A percentile compares a stretch with the other conserved stretches of the same genome.
phyloP scores from a whole-genome alignment of 106 monocot species.

The Narthecium ossifragum region DNA sequence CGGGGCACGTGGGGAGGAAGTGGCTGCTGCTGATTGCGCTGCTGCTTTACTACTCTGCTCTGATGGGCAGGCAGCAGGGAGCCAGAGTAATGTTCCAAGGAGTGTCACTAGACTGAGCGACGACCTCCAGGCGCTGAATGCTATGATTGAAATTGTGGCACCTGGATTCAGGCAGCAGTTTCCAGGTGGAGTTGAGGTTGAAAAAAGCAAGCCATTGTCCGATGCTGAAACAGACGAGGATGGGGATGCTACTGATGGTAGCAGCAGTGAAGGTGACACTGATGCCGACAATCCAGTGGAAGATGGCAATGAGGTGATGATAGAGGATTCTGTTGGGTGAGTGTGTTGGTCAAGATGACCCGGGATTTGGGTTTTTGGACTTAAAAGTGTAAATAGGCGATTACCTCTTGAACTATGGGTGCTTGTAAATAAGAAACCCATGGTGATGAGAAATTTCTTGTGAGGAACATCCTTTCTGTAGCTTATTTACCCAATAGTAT shows the following conservation, averaged over 20 bases:
- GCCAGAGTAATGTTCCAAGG: slow-evolving; percentile 34
- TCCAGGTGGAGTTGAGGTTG: background rate
- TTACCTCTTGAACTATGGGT: too few relatives aligned
- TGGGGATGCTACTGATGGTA: too few relatives aligned
- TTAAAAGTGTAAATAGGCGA: too few relatives aligned
- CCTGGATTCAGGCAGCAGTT: slow-evolving; percentile 52
- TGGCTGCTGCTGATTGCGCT: slow-evolving; percentile 13
- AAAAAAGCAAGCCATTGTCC: slow-evolving; percentile 37
- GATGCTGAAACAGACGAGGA: slow-evolving; percentile 91
- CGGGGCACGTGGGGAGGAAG: slow-evolving; percentile 2
- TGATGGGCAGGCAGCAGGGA: slow-evolving; percentile 44
- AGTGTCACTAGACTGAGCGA: slow-evolving; percentile 12
- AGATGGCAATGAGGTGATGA: slow-evolving; percentile 28
- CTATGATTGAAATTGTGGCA: slow-evolving; percentile 77
- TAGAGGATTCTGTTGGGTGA: slow-evolving; percentile 76
- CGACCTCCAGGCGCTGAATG: slow-evolving; percentile 38
- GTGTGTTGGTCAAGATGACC: background rate
- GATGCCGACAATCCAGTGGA: slow-evolving; percentile 11
- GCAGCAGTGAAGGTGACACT: slow-evolving; percentile 5
- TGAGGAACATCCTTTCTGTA: too few relatives aligned
- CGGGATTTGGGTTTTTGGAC: too few relatives aligned
- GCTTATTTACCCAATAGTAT: too few relatives aligned
- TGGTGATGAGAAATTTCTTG: too few relatives aligned
- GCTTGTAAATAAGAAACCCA: too few relatives aligned
- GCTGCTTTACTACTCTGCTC: slow-evolving; percentile 17